Conservation (phyloP, 495 filamentous ascomycete species). For the Cercophora sp. region DNA sequence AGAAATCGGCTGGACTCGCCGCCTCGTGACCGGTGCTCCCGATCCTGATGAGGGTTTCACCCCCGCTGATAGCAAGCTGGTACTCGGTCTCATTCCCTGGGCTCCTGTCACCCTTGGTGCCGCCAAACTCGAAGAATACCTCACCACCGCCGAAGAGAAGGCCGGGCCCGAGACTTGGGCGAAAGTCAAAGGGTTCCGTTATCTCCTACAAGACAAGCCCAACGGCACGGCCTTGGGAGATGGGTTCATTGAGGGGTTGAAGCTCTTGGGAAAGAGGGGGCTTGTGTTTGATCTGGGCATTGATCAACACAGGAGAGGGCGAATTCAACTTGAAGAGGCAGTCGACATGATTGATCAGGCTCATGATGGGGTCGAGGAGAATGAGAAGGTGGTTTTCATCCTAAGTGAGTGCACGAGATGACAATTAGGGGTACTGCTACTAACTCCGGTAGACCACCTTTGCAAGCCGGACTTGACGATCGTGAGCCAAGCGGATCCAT, state of each 20-base stretch:
- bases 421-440: constrained; percentile 1
- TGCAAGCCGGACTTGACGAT: constrained; percentile 75
- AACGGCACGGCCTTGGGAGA: constrained; percentile 55
- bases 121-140: constrained; percentile 46
- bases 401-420: constrained; percentile 56
- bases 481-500: constrained; percentile 47
- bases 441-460: constrained; percentile 60
- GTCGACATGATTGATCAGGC: constrained; percentile 67
- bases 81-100: constrained; percentile 72
- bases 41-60: constrained; percentile 56
- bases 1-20: constrained; percentile 63
- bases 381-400: constrained; percentile 59
- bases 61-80: constrained; percentile 45
- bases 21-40: constrained; percentile 59
- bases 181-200: constrained; percentile 66
- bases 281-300: constrained; percentile 78
- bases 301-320: constrained; percentile 64
- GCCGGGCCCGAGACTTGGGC: constrained; percentile 41
- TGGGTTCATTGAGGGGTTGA: constrained; percentile 64
- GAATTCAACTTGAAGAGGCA: constrained; percentile 66
- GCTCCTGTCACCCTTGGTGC: constrained; percentile 67
- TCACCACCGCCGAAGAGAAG: constrained; percentile 46
- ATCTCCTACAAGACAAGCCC: constrained; percentile 73
- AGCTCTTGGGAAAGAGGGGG: constrained; percentile 57
- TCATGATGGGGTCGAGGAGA: constrained; percentile 53